Conservation (phyloP, 306 rosid genomes). For the Trichosanthes truncata region DNA sequence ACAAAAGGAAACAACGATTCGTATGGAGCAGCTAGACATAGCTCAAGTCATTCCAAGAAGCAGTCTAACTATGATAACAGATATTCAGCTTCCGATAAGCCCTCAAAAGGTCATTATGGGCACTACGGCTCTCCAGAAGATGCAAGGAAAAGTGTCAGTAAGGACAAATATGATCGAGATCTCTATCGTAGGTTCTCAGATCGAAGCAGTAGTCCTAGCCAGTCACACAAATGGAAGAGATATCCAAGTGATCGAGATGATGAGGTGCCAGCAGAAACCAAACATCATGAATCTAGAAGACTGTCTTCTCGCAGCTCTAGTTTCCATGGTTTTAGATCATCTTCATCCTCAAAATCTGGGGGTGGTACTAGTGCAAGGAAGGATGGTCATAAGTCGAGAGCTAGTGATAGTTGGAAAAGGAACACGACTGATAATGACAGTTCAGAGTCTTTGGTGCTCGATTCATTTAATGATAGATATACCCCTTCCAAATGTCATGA, state of each 20-base stretch:
- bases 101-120: conserved; percentile 20
- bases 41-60: conserved; percentile 25
- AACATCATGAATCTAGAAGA: conserved; percentile 14
- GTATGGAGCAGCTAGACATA: conserved; percentile 18
- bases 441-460: conserved; percentile 24
- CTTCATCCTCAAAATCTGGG: conserved; percentile 11
- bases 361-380: conserved; percentile 19
- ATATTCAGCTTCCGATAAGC: conserved; percentile 21
- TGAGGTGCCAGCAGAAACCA: conserved; percentile 12
- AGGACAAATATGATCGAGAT: conserved; percentile 23
- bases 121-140: conserved; percentile 27
- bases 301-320: conserved; percentile 20
- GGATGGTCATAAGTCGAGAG: conserved; percentile 24
- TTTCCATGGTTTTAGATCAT: conserved; percentile 20
- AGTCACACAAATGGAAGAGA: conserved; percentile 21
- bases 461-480: conserved; percentile 55
- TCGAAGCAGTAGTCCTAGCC: conserved; percentile 28
- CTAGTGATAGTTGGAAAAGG: conserved; percentile 24
- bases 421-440: conserved; percentile 23
- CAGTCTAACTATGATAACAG: conserved; percentile 19
- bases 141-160: conserved; percentile 13
- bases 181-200: conserved; percentile 42
- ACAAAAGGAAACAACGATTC: conserved; percentile 22
- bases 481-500: conserved; percentile 46
- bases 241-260: conserved; percentile 31